These are phyloP conservation scores for Fusarium illudens DNA, from an alignment of 2,329 filamentous ascomycete genomes.

Conservation along the genomic window DNA sequence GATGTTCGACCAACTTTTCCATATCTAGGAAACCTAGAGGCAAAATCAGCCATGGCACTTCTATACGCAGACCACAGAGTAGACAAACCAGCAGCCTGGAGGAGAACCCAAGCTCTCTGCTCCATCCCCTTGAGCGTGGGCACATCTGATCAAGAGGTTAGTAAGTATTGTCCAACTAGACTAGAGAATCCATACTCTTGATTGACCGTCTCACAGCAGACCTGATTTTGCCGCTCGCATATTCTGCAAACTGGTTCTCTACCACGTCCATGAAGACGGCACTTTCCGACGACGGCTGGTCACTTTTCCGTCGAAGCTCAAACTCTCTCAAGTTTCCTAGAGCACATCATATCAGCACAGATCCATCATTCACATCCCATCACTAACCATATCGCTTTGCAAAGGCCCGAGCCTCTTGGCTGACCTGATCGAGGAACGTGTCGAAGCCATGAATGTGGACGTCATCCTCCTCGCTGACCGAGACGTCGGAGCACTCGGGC, in stretches of 20 bases:
- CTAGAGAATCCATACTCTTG: not conserved
- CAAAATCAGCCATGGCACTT: not conserved
- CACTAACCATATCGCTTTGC: constrained; percentile 31
- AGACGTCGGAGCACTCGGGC: constrained; percentile 19
- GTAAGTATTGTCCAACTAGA: not conserved
- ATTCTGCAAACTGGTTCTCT: constrained; percentile 21
- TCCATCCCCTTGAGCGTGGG: constrained; percentile 21
- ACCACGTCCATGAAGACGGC: constrained; percentile 16
- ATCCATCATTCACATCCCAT: not conserved
- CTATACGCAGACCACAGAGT: too few relatives aligned
- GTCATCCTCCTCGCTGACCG: constrained; percentile 25
- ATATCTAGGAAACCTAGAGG: constrained; percentile 31
- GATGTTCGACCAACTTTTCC: constrained; percentile 36
- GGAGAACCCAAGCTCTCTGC: constrained; percentile 29
- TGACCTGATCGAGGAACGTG: constrained; percentile 35
- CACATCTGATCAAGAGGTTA: constrained; percentile 1
- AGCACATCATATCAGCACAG: not conserved
- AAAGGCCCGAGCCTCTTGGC: constrained; percentile 33
- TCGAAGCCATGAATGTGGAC: constrained; percentile 32
- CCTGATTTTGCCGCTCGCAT: constrained; percentile 23
- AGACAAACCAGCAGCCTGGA: constrained; percentile 28
- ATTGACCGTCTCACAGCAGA: constrained; percentile 23
- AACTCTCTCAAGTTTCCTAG: constrained; percentile 23
- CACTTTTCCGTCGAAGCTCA: not conserved
- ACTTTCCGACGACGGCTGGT: not conserved